Conservation (phyloP, 2,329 filamentous ascomycete genomes). For the Botrytis pseudocinerea region DNA sequence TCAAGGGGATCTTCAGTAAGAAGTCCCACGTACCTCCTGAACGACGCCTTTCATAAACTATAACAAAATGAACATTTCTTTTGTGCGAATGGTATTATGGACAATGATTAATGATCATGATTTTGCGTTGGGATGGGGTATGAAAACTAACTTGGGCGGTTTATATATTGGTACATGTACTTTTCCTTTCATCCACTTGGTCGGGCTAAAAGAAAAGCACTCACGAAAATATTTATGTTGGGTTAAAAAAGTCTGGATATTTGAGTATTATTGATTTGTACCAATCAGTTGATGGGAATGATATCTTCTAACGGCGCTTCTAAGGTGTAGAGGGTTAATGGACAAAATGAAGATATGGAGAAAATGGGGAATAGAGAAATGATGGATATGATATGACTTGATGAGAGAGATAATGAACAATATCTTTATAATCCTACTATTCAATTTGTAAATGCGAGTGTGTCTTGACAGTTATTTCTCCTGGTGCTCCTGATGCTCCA, state of each 20-base stretch:
- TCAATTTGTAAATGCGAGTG: rapidly evolving
- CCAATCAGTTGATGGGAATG: background rate
- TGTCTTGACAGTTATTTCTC: background rate
- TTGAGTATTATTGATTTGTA: background rate
- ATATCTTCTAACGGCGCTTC: background rate
- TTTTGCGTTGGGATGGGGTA: slow-evolving; percentile 2
- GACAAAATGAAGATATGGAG: background rate
- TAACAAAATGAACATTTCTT: background rate
- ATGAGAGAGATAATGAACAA: background rate
- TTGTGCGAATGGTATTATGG: background rate
- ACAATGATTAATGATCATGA: slow-evolving; percentile 20
- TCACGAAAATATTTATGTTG: background rate
- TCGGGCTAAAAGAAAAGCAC: background rate
- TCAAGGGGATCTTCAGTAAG: slow-evolving; percentile 20
- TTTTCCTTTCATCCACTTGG: background rate
- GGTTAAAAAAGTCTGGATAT: background rate
- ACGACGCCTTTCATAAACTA: background rate
- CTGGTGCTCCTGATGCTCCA: too few relatives aligned
- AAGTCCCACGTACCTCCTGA: background rate
- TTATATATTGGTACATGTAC: slow-evolving; percentile 3
- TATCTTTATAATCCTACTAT: background rate
- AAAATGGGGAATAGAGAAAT: background rate
- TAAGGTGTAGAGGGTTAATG: background rate
- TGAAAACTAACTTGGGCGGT: background rate
- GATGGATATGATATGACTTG: slow-evolving; percentile 13